Evolutionary conservation across 2,329 filamentous ascomycete genomes (phyloP).

Genomic region (Cladosporium colombiae): DNA sequence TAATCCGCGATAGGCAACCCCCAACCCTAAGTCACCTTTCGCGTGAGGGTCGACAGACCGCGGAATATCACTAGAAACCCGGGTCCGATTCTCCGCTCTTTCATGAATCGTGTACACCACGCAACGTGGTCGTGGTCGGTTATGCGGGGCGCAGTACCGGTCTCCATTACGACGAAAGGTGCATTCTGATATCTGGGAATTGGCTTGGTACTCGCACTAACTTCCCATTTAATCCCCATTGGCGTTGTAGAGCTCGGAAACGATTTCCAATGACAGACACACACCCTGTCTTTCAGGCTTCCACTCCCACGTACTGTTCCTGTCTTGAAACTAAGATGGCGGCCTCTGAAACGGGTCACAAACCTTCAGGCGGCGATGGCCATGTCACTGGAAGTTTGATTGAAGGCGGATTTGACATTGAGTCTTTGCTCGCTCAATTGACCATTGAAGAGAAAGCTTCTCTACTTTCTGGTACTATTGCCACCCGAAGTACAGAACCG

Average conservation of each 20-base stretch:
- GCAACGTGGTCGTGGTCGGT: slow-evolving; percentile 1
- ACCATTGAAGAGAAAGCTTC: slow-evolving; percentile 35
- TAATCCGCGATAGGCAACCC: not conserved
- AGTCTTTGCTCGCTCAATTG: slow-evolving; percentile 33
- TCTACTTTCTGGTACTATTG: slow-evolving; percentile 48
- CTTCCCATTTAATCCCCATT: not conserved
- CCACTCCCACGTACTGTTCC: not conserved
- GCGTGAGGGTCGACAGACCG: not conserved
- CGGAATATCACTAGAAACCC: not conserved
- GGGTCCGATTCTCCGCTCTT: not conserved
- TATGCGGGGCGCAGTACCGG: not conserved
- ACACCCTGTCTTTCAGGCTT: not conserved
- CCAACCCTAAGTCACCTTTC: not conserved
- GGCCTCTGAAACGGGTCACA: not conserved
- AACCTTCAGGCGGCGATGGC: too few species aligned
- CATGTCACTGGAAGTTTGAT: not conserved
- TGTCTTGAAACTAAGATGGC: slow-evolving; percentile 17
- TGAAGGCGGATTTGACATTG: slow-evolving; percentile 32
- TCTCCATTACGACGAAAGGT: slow-evolving; percentile 1
- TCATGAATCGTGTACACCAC: not conserved
- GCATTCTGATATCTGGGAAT: not conserved
- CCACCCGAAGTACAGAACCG: slow-evolving; percentile 69
- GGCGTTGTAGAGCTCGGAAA: not conserved
- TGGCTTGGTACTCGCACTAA: not conserved
- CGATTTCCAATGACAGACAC: slow-evolving; percentile 3